Percentiles rank a stretch among this genome's conserved stretches.
Evolutionary conservation across 352 stramenopile species (phyloP).

Genomic region (Lagenidium sp.): DNA sequence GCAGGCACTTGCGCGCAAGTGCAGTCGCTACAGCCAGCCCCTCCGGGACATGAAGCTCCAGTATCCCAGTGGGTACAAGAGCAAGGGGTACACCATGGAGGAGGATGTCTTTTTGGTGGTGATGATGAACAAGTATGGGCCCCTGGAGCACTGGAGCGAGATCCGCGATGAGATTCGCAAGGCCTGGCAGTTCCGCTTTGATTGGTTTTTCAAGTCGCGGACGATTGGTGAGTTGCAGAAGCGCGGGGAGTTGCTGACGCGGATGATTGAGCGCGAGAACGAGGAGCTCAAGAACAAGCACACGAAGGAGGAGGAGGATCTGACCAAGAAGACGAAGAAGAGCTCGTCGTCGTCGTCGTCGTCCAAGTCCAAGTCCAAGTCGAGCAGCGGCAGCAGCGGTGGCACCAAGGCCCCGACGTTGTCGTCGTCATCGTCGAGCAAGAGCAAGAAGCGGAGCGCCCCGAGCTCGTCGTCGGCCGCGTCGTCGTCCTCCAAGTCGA

Average conservation of each 20-base stretch:
- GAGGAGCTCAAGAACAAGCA: conserved; percentile 77
- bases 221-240: conserved; percentile 97
- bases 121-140: conserved; percentile 98
- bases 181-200: conserved; percentile 98
- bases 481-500: no score
- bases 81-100: conserved; percentile 94
- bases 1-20: conserved; percentile 94
- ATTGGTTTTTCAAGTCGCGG: conserved; percentile 99
- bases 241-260: conserved; percentile 93
- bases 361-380: conserved; percentile 60
- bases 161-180: conserved; percentile 97
- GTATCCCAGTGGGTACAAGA: conserved; percentile 88
- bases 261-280: conserved; percentile 93
- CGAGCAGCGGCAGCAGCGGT: conserved; percentile 34
- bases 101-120: conserved; percentile 98
- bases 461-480: conserved; percentile 23
- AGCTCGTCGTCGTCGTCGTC: conserved; percentile 29
- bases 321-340: conserved; percentile 75
- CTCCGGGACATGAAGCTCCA: conserved; percentile 83
- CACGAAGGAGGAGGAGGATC: conserved; percentile 63
- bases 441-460: conserved; percentile 64
- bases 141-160: conserved; percentile 92
- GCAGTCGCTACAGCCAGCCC: conserved; percentile 91
- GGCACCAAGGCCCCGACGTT: conserved; percentile 38
- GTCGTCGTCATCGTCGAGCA: conserved; percentile 19